phyloP scores from a whole-genome alignment of 2,329 filamentous ascomycete genomes.

The Herpomyces periplanetae region DNA sequence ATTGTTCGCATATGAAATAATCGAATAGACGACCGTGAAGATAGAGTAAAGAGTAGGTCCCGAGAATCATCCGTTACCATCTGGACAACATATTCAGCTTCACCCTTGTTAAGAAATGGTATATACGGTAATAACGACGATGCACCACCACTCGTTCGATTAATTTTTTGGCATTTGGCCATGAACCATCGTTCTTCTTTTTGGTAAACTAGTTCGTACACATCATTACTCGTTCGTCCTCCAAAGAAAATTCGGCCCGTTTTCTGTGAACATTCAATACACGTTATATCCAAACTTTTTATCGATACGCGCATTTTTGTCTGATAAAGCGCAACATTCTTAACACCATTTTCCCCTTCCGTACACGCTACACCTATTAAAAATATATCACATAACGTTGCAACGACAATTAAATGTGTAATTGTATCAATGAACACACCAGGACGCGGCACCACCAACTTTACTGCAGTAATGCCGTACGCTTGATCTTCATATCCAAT shows the following conservation, averaged over 20 bases:
- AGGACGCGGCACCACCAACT: conserved; percentile 39
- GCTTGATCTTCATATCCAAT: conserved; percentile 67
- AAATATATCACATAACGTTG: conserved; percentile 46
- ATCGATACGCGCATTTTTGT: conserved; percentile 49
- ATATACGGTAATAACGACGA: conserved; percentile 19
- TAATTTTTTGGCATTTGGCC: conserved; percentile 47
- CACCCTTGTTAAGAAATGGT: conserved; percentile 7
- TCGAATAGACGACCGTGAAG: conserved; percentile 48
- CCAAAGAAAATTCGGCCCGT: conserved; percentile 79
- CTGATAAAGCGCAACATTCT: conserved; percentile 38
- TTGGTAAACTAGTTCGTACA: conserved; percentile 81
- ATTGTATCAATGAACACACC: conserved; percentile 63
- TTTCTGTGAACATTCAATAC: conserved; percentile 33
- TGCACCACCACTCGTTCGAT: conserved; percentile 40
- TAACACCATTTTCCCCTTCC: conserved; percentile 22
- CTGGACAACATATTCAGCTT: conserved; percentile 28
- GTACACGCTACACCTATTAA: conserved; percentile 40
- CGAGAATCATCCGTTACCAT: conserved; percentile 64
- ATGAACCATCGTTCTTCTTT: conserved; percentile 93
- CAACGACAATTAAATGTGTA: conserved; percentile 54
- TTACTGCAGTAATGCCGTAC: conserved; percentile 61
- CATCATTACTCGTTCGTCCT: conserved; percentile 36
- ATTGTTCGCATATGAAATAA: conserved; percentile 46
- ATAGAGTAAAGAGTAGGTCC: conserved; percentile 62
- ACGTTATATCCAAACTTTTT: conserved; percentile 30